These are phyloP conservation scores for Elaeagnus macrophylla DNA, from an alignment of 306 rosid genomes.

Conservation along the genomic window DNA sequence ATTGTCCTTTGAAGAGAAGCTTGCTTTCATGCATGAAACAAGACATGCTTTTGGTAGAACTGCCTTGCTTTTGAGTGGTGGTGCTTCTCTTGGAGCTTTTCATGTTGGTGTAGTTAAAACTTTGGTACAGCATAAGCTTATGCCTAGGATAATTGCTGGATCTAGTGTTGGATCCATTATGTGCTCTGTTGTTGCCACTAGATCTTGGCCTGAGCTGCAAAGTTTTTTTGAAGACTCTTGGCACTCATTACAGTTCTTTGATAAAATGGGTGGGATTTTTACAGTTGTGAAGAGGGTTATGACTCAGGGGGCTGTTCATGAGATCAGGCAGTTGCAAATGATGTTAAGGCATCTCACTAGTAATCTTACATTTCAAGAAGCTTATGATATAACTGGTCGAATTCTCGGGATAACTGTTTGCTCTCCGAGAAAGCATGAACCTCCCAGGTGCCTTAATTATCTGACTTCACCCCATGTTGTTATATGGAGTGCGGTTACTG, in stretches of 20 bases:
- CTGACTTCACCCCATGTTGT: conserved; percentile 95
- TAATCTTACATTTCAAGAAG: conserved; percentile 95
- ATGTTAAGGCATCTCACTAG: conserved; percentile 84
- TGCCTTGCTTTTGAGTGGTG: conserved; percentile 90
- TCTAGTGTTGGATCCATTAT: conserved; percentile 96
- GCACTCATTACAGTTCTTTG: conserved; percentile 84
- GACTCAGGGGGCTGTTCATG: conserved; percentile 86
- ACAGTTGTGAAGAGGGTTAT: conserved; percentile 77
- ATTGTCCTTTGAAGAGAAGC: conserved; percentile 72
- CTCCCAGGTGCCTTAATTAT: conserved; percentile 97
- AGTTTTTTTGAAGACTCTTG: conserved; percentile 83
- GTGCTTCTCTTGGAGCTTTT: conserved; percentile 93
- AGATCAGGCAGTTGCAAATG: conserved; percentile 82
- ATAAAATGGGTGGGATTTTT: conserved; percentile 85
- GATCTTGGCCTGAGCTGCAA: conserved; percentile 96
- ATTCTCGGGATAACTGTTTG: conserved; percentile 94
- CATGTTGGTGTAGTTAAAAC: conserved; percentile 86
- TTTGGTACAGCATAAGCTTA: conserved; percentile 74
- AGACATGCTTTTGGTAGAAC: conserved; percentile 97
- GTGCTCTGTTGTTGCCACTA: conserved; percentile 90
- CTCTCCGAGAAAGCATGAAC: conserved; percentile 95
- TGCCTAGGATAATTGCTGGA: conserved; percentile 94
- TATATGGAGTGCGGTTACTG: conserved; percentile 98
- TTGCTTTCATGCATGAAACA: conserved; percentile 89
- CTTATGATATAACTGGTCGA: conserved; percentile 96